Percentiles rank a stretch among this genome's conserved stretches.
phyloP scores from a whole-genome alignment of 371 early-diverging fungal species.

The Lichtheimia hyalospora region DNA sequence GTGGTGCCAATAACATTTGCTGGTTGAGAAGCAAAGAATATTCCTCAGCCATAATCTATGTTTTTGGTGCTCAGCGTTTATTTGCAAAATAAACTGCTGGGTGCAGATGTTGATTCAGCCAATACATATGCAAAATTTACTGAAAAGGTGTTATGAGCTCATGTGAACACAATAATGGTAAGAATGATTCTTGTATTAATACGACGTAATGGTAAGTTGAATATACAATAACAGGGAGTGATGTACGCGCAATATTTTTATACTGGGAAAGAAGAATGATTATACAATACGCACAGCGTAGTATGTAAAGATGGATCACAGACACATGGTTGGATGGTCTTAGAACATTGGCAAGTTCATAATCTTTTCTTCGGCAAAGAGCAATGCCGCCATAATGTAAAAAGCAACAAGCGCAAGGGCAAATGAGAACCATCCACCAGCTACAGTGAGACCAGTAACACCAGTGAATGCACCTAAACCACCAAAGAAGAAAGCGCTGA shows the following conservation, averaged over 20 bases:
- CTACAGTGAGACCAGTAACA: constrained; percentile 14
- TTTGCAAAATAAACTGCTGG: too few relatives aligned
- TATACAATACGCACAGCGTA: background rate
- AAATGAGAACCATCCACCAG: constrained; percentile 39
- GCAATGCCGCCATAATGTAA: constrained; percentile 33
- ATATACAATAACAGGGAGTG: too few relatives aligned
- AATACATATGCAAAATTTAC: too few relatives aligned
- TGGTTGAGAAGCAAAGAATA: too few relatives aligned
- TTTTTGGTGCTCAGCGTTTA: too few relatives aligned
- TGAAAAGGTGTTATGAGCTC: too few relatives aligned
- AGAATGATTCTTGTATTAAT: too few relatives aligned
- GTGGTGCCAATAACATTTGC: too few relatives aligned
- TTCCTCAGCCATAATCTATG: too few relatives aligned
- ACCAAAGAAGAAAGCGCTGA: constrained; percentile 38
- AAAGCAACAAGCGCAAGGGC: constrained; percentile 34
- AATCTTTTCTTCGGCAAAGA: constrained; percentile 30
- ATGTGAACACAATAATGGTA: too few relatives aligned
- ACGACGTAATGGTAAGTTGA: too few relatives aligned
- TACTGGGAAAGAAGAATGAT: background rate
- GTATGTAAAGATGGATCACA: background rate
- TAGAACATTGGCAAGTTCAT: constrained; percentile 37
- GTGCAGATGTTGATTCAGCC: too few relatives aligned
- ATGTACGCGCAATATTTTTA: background rate
- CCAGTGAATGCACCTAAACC: constrained; percentile 28
- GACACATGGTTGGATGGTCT: background rate